phyloP scores from a whole-genome alignment of 2,329 filamentous ascomycete species.

The Aspergillus carbonarius region DNA sequence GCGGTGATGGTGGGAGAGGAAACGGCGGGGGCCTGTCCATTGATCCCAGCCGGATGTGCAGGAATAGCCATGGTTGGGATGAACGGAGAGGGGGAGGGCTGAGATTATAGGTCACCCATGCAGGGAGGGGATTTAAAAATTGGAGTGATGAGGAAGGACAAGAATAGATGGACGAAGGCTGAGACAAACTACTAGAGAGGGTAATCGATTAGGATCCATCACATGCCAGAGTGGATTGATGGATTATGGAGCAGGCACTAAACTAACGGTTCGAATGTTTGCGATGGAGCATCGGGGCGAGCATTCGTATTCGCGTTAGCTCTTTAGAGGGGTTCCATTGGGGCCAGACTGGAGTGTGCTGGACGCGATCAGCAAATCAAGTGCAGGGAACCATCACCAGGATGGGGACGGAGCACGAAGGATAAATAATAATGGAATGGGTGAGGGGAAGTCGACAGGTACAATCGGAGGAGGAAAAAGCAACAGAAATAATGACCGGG shows the following conservation, averaged over 20 bases:
- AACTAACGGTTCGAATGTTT: not conserved
- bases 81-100: not conserved
- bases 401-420: no score
- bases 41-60: not conserved
- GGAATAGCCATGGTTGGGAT: not conserved
- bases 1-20: constrained; percentile 3
- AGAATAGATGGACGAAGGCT: not conserved
- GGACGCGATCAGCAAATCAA: not conserved
- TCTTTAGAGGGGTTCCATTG: not conserved
- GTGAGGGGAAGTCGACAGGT: not conserved
- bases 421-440: not conserved
- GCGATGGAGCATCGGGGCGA: not conserved
- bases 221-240: constrained; percentile 1
- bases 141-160: not conserved
- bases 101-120: not conserved
- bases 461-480: not conserved
- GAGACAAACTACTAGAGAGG: not conserved
- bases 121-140: not conserved
- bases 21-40: not conserved
- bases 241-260: not conserved
- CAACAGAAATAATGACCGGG: not conserved
- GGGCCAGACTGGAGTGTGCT: not conserved
- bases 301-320: not conserved
- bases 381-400: not conserved
- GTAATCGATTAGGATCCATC: not conserved